A percentile compares a stretch with the other conserved stretches of the same genome.
These are phyloP conservation scores for Fusarium luffae DNA, from an alignment of 2,329 filamentous ascomycete genomes.

Conservation along the genomic window DNA sequence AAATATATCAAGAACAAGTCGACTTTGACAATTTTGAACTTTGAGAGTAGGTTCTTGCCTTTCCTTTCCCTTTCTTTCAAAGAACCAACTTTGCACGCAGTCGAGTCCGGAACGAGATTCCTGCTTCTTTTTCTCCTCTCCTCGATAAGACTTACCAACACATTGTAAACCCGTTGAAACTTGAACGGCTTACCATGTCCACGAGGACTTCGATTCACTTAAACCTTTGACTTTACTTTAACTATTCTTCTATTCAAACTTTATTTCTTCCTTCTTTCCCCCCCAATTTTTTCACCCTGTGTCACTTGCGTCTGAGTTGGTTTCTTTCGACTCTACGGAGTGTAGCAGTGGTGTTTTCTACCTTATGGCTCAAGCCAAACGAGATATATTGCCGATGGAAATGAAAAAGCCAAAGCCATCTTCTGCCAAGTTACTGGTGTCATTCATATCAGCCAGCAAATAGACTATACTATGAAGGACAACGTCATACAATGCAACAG, in stretches of 20 bases:
- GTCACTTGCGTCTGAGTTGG: neutral
- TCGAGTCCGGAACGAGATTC: constrained; percentile 31
- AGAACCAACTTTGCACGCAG: constrained; percentile 35
- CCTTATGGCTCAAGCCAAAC: constrained; percentile 27
- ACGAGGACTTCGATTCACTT: constrained; percentile 13
- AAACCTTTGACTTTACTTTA: neutral
- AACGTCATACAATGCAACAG: neutral
- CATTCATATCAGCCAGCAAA: too few species aligned
- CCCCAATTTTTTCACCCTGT: constrained; percentile 5
- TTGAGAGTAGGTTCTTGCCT: constrained; percentile 18
- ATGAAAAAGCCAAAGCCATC: neutral
- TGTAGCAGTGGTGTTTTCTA: constrained; percentile 20
- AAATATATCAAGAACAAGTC: neutral
- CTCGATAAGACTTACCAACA: constrained; percentile 6
- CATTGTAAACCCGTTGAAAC: constrained; percentile 14
- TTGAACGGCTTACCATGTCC: constrained; percentile 21
- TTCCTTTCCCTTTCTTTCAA: neutral
- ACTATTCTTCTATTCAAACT: neutral
- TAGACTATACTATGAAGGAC: too few species aligned
- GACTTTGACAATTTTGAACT: neutral
- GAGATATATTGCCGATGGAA: constrained; percentile 8
- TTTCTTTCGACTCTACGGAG: neutral
- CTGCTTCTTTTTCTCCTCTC: constrained; percentile 17
- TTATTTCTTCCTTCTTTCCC: constrained; percentile 18
- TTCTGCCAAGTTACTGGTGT: neutral